phyloP scores from a whole-genome alignment of 202 grass and related monocot genomes.

The Zizania palustris region DNA sequence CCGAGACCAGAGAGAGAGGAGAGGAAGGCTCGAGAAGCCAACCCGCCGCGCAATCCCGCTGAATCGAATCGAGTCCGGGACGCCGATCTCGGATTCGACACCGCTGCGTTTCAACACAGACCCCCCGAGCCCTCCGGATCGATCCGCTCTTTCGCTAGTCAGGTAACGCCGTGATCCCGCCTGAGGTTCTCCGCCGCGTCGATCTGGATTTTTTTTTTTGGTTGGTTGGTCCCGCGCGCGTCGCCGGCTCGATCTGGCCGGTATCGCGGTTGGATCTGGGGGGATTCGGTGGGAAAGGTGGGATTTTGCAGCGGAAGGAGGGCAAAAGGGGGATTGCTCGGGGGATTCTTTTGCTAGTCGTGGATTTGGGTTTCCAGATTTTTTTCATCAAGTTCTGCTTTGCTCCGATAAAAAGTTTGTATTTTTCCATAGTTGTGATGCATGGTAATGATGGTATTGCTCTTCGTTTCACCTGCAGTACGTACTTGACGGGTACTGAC shows the following conservation, averaged over 20 bases:
- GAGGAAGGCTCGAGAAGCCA: no score
- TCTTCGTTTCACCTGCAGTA: no score
- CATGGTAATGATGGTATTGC: no score
- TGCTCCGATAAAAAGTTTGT: no score
- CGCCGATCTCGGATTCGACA: conserved; percentile 50
- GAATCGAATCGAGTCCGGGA: conserved; percentile 44
- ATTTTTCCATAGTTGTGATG: no score
- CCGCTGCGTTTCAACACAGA: neutral
- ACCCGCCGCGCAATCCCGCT: neutral
- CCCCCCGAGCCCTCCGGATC: neutral
- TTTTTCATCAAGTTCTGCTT: no score
- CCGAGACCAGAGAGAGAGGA: neutral
- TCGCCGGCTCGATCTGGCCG: neutral
- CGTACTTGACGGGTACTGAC: no score
- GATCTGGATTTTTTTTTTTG: conserved; percentile 5
- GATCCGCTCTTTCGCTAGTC: conserved; percentile 18
- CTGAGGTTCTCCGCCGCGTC: neutral
- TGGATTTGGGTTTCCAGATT: no score
- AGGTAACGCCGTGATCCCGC: conserved; percentile 34
- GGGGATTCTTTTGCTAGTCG: neutral
- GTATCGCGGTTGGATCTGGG: conserved; percentile 29
- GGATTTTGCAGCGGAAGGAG: neutral
- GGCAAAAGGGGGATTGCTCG: neutral
- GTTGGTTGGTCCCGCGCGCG: neutral
- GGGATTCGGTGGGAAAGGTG: neutral